phyloP scores from a whole-genome alignment of 192 early-diverging fungal genomes.

The Cladochytrium replicatum region DNA sequence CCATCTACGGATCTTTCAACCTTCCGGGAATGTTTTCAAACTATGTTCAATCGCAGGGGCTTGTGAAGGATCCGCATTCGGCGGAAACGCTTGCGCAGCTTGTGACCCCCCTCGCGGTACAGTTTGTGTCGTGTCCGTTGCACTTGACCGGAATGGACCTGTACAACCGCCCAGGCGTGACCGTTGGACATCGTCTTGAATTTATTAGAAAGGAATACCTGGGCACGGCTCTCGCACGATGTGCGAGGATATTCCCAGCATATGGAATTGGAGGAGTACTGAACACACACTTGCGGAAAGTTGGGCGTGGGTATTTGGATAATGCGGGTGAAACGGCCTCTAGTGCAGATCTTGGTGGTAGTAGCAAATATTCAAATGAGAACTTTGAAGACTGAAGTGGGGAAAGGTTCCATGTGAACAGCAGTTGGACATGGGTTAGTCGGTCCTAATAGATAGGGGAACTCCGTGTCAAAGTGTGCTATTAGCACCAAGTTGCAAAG shows the following conservation, averaged over 20 bases:
- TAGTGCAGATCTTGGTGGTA: no score
- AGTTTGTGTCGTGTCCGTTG: conserved; percentile 31
- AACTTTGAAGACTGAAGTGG: no score
- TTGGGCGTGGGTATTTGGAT: no score
- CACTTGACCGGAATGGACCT: conserved; percentile 35
- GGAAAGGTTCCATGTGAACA: no score
- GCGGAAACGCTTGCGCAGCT: conserved; percentile 26
- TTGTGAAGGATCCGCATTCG: not conserved
- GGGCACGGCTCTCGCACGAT: conserved; percentile 15
- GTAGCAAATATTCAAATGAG: no score
- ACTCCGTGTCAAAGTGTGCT: no score
- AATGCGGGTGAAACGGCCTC: no score
- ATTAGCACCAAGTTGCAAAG: no score
- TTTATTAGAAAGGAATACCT: conserved; percentile 22
- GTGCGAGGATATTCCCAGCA: conserved; percentile 36
- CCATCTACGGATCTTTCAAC: conserved; percentile 36
- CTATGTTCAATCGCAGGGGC: not conserved
- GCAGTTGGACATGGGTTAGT: no score
- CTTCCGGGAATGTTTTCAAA: conserved; percentile 26
- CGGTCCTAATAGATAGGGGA: no score
- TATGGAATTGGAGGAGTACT: conserved; percentile 37
- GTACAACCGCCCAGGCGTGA: conserved; percentile 25
- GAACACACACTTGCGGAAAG: no score
- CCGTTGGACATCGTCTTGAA: not conserved
- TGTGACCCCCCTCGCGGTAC: conserved; percentile 28